Percentiles rank a stretch among this genome's conserved stretches.
Evolutionary conservation across 345 rosid species (phyloP).

Genomic region (Psidium guajava): DNA sequence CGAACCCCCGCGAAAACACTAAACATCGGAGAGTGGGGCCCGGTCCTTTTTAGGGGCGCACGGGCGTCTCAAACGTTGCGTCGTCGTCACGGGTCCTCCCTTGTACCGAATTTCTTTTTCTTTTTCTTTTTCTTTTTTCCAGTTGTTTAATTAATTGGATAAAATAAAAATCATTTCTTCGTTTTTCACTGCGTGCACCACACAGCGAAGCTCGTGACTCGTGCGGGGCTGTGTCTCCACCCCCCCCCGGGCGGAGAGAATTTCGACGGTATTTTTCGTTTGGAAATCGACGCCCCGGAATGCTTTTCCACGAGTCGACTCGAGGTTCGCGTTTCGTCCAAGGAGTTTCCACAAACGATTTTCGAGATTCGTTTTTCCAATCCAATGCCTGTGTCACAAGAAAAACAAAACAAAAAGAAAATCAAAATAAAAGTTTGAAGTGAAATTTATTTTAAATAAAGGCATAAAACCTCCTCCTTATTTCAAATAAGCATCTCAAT

Average conservation of each 20-base stretch:
- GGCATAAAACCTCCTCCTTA: too few species aligned
- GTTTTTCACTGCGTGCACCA: neutral
- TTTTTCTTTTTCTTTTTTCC: neutral
- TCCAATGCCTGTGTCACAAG: too few species aligned
- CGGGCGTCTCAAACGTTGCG: conserved; percentile 8
- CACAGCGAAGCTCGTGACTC: too few species aligned
- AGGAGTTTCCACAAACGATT: neutral
- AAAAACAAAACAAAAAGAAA: too few species aligned
- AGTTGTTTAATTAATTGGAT: neutral
- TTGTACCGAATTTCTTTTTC: neutral
- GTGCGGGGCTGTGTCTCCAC: too few species aligned
- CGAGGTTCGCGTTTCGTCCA: neutral
- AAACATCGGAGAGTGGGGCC: neutral
- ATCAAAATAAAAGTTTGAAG: too few species aligned
- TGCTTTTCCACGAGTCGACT: neutral
- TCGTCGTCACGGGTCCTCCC: neutral
- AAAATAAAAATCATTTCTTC: neutral
- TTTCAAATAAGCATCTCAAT: too few species aligned
- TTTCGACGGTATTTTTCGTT: neutral
- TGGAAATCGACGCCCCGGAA: neutral
- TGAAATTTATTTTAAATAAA: too few species aligned
- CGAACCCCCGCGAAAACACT: neutral
- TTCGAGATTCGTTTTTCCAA: neutral
- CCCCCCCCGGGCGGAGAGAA: too few species aligned
- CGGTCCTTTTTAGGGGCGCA: neutral